A percentile compares a stretch with the other conserved stretches of the same genome.
Conservation (phyloP, 352 stramenopile species). For the Phytophthora fragariaefolia region DNA sequence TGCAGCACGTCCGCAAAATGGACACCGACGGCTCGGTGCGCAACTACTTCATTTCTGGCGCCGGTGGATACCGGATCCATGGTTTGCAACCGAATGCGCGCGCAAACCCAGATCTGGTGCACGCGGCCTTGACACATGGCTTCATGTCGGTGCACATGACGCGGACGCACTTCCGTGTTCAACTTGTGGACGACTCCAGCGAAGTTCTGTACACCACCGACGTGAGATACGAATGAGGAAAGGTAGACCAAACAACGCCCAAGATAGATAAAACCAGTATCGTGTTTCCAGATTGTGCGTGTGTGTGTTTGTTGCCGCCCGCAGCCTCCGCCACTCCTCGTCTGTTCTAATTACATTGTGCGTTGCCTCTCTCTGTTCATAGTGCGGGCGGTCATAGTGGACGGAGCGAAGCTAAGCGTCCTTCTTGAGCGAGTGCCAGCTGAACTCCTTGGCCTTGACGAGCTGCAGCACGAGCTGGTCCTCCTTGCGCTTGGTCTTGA, state of each 20-base stretch:
- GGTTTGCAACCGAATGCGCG: conserved; percentile 70
- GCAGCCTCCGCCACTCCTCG: conserved; percentile 15
- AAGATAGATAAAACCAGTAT: conserved; percentile 35
- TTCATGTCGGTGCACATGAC: conserved; percentile 87
- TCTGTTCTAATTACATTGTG: conserved; percentile 40
- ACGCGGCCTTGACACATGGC: conserved; percentile 84
- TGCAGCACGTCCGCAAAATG: conserved; percentile 79
- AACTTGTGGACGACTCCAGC: conserved; percentile 70
- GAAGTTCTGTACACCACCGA: conserved; percentile 87
- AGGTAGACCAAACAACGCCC: conserved; percentile 12
- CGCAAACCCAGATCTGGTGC: conserved; percentile 71
- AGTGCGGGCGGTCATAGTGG: neutral
- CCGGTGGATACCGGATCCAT: conserved; percentile 77
- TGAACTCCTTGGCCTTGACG: conserved; percentile 79
- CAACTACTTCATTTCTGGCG: conserved; percentile 86
- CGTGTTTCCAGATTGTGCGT: conserved; percentile 33
- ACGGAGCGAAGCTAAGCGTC: conserved; percentile 53
- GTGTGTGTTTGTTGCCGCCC: conserved; percentile 12
- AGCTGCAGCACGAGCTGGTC: conserved; percentile 83
- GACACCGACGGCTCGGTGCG: conserved; percentile 48
- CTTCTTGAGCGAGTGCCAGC: conserved; percentile 89
- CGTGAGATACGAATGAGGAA: conserved; percentile 51
- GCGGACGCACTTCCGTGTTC: conserved; percentile 70
- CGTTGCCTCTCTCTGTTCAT: neutral
- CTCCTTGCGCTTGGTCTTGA: conserved; percentile 82